A percentile compares a stretch with the other conserved stretches of the same genome.
Conservation (phyloP, 83 land plant genomes). For the Diphasiastrum complanatum region DNA sequence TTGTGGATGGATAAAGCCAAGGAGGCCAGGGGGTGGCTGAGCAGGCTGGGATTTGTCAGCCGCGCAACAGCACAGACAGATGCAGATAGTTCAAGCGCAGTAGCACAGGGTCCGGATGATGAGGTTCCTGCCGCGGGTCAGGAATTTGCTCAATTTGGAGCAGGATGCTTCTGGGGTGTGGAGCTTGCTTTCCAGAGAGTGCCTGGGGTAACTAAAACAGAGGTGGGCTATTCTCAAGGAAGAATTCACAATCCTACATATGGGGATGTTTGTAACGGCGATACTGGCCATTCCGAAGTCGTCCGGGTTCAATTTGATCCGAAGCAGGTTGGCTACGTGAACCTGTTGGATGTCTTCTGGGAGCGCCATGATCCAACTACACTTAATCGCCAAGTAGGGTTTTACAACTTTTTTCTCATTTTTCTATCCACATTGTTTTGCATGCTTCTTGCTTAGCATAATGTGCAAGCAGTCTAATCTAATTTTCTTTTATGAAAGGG, state of each 20-base stretch:
- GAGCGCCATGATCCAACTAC: conserved; percentile 74
- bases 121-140: conserved; percentile 46
- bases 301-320: conserved; percentile 72
- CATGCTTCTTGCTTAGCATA: background rate
- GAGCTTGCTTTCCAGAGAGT: conserved; percentile 82
- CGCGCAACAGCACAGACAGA: conserved; percentile 11
- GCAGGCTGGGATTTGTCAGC: conserved; percentile 30
- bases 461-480: no score
- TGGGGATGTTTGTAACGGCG: conserved; percentile 54
- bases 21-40: conserved; percentile 27
- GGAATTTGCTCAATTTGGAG: conserved; percentile 68
- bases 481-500: background rate
- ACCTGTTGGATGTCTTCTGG: conserved; percentile 62
- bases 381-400: conserved; percentile 73
- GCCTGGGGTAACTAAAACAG: conserved; percentile 59
- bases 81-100: conserved; percentile 13
- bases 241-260: conserved; percentile 45
- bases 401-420: background rate
- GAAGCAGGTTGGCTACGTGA: conserved; percentile 37
- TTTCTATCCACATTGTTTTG: background rate
- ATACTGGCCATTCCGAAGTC: conserved; percentile 75
- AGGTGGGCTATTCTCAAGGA: conserved; percentile 70
- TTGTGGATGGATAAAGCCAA: background rate
- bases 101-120: conserved; percentile 55
- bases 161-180: conserved; percentile 90